Evolutionary conservation across 306 rosid species (phyloP).

Genomic region (cucumber (Cucumis sativus)): DNA sequence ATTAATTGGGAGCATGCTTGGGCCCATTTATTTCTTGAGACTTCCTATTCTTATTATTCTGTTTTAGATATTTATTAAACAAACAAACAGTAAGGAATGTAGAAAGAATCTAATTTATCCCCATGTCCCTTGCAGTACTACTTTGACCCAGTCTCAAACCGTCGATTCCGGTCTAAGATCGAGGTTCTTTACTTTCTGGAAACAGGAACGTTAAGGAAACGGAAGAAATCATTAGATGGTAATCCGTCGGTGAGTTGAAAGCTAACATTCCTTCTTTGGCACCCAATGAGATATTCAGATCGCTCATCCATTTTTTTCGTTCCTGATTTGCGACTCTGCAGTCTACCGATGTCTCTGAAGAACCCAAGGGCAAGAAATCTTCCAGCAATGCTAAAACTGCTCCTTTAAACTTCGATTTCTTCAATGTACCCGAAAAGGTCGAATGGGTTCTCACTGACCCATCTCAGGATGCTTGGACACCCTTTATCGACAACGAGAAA

Average conservation of each 20-base stretch:
- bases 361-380: conserved; percentile 22
- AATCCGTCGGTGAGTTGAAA: conserved; percentile 20
- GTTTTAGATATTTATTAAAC: neutral
- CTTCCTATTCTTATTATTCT: neutral
- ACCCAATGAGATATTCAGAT: neutral
- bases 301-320: neutral
- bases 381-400: conserved; percentile 9
- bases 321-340: conserved; percentile 1
- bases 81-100: neutral
- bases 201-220: conserved; percentile 27
- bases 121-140: conserved; percentile 36
- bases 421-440: conserved; percentile 34
- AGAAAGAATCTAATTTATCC: neutral
- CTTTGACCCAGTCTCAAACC: conserved; percentile 30
- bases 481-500: conserved; percentile 20
- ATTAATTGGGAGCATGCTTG: neutral
- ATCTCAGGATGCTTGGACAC: conserved; percentile 33
- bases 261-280: neutral
- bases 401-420: conserved; percentile 25
- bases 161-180: conserved; percentile 41
- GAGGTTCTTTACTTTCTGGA: conserved; percentile 45
- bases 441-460: conserved; percentile 41
- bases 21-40: conserved; percentile 4
- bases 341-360: conserved; percentile 15
- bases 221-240: conserved; percentile 17